A percentile compares a stretch with the other conserved stretches of the same genome.
These are phyloP conservation scores for Globisporangium nagaii DNA, from an alignment of 352 stramenopile species.

Conservation along the genomic window DNA sequence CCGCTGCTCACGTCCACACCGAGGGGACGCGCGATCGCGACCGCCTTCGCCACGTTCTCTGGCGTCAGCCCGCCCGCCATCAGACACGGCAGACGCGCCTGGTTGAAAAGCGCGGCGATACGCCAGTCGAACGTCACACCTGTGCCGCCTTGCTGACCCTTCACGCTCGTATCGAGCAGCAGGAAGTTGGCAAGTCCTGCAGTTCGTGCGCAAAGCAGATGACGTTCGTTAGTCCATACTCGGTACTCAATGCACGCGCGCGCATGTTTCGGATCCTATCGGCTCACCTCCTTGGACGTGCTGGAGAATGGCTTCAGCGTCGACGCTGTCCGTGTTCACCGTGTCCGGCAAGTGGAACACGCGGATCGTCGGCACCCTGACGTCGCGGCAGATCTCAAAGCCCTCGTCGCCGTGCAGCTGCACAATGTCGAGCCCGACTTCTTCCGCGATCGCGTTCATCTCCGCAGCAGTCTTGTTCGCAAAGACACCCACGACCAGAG, in stretches of 20 bases:
- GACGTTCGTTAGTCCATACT: not conserved
- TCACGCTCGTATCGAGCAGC: slow-evolving; percentile 96
- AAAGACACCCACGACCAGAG: slow-evolving; percentile 95
- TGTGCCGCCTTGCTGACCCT: slow-evolving; percentile 90
- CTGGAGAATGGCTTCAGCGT: slow-evolving; percentile 67
- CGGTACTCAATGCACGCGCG: not conserved
- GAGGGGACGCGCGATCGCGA: slow-evolving; percentile 76
- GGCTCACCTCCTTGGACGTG: slow-evolving; percentile 38
- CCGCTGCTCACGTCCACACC: slow-evolving; percentile 96
- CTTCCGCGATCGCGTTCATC: slow-evolving; percentile 85
- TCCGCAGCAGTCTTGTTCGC: slow-evolving; percentile 92
- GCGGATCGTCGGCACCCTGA: slow-evolving; percentile 88
- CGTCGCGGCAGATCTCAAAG: slow-evolving; percentile 79
- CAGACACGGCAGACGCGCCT: slow-evolving; percentile 90
- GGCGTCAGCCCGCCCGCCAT: slow-evolving; percentile 95
- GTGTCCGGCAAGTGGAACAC: slow-evolving; percentile 92
- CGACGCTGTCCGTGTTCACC: slow-evolving; percentile 59
- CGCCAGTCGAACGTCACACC: slow-evolving; percentile 96
- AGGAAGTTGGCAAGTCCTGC: slow-evolving; percentile 80
- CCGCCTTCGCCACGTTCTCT: slow-evolving; percentile 91
- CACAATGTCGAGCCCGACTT: slow-evolving; percentile 94
- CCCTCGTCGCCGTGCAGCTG: slow-evolving; percentile 97
- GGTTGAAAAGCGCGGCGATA: slow-evolving; percentile 89
- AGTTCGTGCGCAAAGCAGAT: not conserved
- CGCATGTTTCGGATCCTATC: not conserved